phyloP scores from a whole-genome alignment of 2,329 filamentous ascomycete genomes.

The Fusarium sp. region DNA sequence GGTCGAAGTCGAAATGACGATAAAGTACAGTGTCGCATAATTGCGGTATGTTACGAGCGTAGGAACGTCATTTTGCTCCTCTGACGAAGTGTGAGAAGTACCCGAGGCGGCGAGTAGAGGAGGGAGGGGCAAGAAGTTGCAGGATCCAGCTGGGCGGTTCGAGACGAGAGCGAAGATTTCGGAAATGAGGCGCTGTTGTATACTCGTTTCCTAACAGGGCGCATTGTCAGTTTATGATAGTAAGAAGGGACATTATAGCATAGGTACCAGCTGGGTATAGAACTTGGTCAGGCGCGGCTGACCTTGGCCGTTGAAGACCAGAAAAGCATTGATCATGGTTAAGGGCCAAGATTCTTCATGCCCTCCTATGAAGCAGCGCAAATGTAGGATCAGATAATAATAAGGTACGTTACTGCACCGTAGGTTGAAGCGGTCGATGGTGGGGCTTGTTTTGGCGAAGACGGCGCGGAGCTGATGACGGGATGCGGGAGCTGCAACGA shows the following conservation, averaged over 20 bases:
- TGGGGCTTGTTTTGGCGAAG: conserved; percentile 36
- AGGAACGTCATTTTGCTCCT: conserved; percentile 86
- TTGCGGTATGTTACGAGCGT: conserved; percentile 97
- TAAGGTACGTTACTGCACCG: neutral
- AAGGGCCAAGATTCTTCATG: conserved; percentile 41
- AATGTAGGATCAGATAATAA: conserved; percentile 7
- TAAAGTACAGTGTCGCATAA: conserved; percentile 98
- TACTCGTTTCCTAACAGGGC: conserved; percentile 85
- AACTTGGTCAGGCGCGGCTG: conserved; percentile 98
- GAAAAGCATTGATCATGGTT: conserved; percentile 95
- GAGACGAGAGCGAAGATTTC: conserved; percentile 98
- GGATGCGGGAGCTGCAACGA: conserved; percentile 11
- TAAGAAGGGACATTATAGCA: conserved; percentile 21
- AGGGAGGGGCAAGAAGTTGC: conserved; percentile 92
- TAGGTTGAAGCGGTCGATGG: conserved; percentile 35
- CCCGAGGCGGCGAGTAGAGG: conserved; percentile 73
- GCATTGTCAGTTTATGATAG: conserved; percentile 16
- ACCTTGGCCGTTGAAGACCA: conserved; percentile 98
- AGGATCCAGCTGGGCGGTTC: conserved; percentile 89
- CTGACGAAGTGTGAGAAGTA: conserved; percentile 73
- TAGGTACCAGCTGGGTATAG: conserved; percentile 88
- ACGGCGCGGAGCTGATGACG: conserved; percentile 37
- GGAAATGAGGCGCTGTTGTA: conserved; percentile 95
- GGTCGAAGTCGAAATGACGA: conserved; percentile 95
- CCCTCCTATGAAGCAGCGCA: conserved; percentile 9